Conservation (phyloP, 2,329 filamentous ascomycete species). For the Fusarium sarcochroum region DNA sequence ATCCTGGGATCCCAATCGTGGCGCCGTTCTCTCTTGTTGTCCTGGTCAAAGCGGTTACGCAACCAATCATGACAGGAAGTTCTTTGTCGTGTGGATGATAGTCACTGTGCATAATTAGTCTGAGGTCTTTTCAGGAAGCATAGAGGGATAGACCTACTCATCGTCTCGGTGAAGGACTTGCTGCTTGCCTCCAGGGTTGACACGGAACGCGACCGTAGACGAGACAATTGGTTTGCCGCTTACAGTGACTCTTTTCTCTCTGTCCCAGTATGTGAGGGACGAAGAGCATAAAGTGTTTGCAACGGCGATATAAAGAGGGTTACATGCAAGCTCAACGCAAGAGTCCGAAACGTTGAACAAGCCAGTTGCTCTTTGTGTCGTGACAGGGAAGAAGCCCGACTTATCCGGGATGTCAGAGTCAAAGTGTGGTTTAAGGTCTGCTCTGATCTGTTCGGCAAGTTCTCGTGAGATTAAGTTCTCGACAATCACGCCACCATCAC, state of each 20-base stretch:
- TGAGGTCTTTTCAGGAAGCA: neutral
- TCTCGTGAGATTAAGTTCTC: slow-evolving; percentile 52
- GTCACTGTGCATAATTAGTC: neutral
- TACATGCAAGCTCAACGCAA: slow-evolving; percentile 56
- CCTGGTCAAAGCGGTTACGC: slow-evolving; percentile 53
- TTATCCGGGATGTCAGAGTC: slow-evolving; percentile 54
- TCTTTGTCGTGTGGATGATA: slow-evolving; percentile 21
- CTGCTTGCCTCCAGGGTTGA: slow-evolving; percentile 57
- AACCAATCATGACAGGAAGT: slow-evolving; percentile 31
- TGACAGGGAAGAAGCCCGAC: slow-evolving; percentile 57
- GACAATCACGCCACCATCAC: slow-evolving; percentile 56
- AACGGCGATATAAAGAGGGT: slow-evolving; percentile 28
- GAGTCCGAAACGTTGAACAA: slow-evolving; percentile 55
- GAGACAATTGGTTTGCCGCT: slow-evolving; percentile 55
- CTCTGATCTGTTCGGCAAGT: slow-evolving; percentile 53
- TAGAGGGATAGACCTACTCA: slow-evolving; percentile 2
- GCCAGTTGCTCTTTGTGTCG: slow-evolving; percentile 57
- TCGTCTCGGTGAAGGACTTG: slow-evolving; percentile 55
- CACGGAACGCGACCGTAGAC: slow-evolving; percentile 55
- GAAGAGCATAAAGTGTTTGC: slow-evolving; percentile 23
- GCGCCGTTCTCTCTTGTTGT: slow-evolving; percentile 59
- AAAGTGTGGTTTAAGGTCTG: slow-evolving; percentile 56
- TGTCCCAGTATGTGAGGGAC: slow-evolving; percentile 14
- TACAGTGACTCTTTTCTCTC: slow-evolving; percentile 8
- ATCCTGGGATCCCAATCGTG: slow-evolving; percentile 58